These are phyloP conservation scores for Chaetomium sp. DNA, from an alignment of 2,329 filamentous ascomycete species.

Conservation along the genomic window DNA sequence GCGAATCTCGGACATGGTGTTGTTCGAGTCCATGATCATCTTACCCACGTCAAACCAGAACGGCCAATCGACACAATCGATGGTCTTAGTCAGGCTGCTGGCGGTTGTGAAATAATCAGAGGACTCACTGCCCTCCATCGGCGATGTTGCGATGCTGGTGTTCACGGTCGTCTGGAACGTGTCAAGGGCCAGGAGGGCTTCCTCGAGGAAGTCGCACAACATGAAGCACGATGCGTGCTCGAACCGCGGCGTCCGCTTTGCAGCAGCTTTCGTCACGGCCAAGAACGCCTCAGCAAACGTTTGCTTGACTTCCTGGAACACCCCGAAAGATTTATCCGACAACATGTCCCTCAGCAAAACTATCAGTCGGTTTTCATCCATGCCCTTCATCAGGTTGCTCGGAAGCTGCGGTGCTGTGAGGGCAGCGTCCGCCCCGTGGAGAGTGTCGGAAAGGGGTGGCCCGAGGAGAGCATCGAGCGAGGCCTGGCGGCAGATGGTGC, in stretches of 20 bases:
- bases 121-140: slow-evolving; percentile 6
- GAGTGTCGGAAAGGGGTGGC: slow-evolving; percentile 39
- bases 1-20: slow-evolving; percentile 84
- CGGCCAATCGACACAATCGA: slow-evolving; percentile 61
- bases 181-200: slow-evolving; percentile 61
- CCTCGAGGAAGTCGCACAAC: slow-evolving; percentile 85
- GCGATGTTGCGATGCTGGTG: slow-evolving; percentile 26
- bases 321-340: slow-evolving; percentile 37
- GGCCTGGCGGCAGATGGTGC: slow-evolving; percentile 72
- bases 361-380: slow-evolving; percentile 84
- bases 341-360: slow-evolving; percentile 77
- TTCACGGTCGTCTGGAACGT: slow-evolving; percentile 33
- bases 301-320: slow-evolving; percentile 44
- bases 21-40: slow-evolving; percentile 74
- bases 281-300: slow-evolving; percentile 74
- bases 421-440: slow-evolving; percentile 57
- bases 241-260: slow-evolving; percentile 70
- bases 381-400: slow-evolving; percentile 65
- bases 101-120: slow-evolving; percentile 9
- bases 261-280: slow-evolving; percentile 63
- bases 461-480: slow-evolving; percentile 41
- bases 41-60: slow-evolving; percentile 82
- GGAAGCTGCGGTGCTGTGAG: slow-evolving; percentile 52
- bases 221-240: slow-evolving; percentile 81
- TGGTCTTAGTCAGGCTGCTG: not conserved